Base-by-base conservation (phyloP, 495 filamentous ascomycete genomes). In the Xylaria curta region DNA sequence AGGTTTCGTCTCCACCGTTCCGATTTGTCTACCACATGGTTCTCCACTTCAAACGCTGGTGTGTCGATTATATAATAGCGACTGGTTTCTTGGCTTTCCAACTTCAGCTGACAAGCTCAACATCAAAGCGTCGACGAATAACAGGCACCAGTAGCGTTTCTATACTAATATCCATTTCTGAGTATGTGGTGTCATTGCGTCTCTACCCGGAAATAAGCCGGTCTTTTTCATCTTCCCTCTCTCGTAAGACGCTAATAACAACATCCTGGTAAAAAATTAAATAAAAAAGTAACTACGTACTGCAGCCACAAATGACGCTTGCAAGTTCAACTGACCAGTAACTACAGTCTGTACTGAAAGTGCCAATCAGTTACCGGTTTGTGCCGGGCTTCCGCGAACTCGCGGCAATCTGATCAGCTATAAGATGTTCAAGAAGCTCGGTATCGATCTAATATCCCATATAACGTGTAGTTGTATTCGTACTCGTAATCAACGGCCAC, bases 31-130 rank as follows among this genome's bases (percentile, higher is more conserved):
- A 56, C 65, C 65, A 67, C 65, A 67, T 67, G 36, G 47, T 44
- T 56, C 33, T 12, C 49, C 65, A 56, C 47, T 28, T 54, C 33
- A 6, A 56, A 17, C 49, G 36, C 51, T 21, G 15, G 38, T 36
- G 33, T 42, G 62, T 21, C 46, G 28, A 66, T 53, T 46, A 68
- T 68, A 58, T 58, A 44, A 59, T 68, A 68, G 36, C 53, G 66
- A 58, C 58, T 28, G 40, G 40, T 51, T 68, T 28, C n/a, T 68
- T 59, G 5, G 31, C 38, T 31, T 68, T 56, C 66, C 21, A 31
- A 31, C 51, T 46, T 33, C 51, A 68, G 66, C 58, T 60, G 9
- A 38, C n/a, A 21, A 36, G n/a, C 21, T 24, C 38, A n/a, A 36
- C 31, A 36, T 60, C 58, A 38, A 38, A 60, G 58, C 53, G 53